Percentiles rank a stretch among this genome's conserved stretches.
These are phyloP conservation scores for Metschnikowia borealis DNA, from an alignment of 805 yeast genomes.

Conservation along the genomic window DNA sequence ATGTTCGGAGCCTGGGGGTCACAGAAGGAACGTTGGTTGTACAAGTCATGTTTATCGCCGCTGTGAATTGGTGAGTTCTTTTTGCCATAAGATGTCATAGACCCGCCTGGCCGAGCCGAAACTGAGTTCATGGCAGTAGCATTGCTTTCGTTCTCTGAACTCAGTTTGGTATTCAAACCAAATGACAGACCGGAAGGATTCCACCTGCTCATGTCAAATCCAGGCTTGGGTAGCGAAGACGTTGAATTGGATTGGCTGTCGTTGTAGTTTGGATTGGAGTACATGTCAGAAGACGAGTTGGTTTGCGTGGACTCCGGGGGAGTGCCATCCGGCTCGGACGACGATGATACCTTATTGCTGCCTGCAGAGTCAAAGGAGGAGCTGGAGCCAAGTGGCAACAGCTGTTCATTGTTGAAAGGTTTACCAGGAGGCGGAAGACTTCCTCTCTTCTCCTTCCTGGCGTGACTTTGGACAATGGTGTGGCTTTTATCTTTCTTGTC, in stretches of 20 bases:
- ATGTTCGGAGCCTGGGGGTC: not conserved
- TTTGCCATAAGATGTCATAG: not conserved
- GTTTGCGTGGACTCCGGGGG: not conserved
- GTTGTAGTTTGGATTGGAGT: not conserved
- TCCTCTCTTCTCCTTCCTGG: not conserved
- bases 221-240: conserved; percentile 3
- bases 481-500: not conserved
- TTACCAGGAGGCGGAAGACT: conserved; percentile 3
- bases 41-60: not conserved
- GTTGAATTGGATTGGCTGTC: not conserved
- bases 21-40: not conserved
- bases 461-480: not conserved
- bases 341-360: conserved; percentile 3
- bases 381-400: conserved; percentile 14
- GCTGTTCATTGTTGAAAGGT: conserved; percentile 12
- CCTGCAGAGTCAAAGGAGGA: conserved; percentile 6
- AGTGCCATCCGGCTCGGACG: conserved; percentile 1
- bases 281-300: not conserved
- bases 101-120: not conserved
- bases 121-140: not conserved
- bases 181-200: not conserved
- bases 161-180: not conserved
- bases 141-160: not conserved
- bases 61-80: not conserved
- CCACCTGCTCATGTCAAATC: conserved; percentile 11